These are phyloP conservation scores for Serendipita sp. DNA, from an alignment of 768 basidiomycete species.

Conservation along the genomic window DNA sequence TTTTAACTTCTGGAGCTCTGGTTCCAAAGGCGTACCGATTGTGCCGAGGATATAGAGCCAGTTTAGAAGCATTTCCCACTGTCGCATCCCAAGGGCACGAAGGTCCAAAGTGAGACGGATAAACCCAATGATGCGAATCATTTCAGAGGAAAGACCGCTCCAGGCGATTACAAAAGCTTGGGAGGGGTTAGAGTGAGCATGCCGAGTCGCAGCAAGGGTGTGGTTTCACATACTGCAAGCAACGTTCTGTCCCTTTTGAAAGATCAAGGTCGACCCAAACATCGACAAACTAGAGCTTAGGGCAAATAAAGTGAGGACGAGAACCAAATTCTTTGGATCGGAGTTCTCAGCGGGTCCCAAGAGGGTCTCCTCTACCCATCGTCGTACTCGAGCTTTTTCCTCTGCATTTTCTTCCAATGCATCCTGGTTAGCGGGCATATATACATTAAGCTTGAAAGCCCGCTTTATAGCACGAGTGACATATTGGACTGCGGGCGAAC, in stretches of 20 bases:
- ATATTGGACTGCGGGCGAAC: neutral
- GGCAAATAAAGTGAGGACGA: neutral
- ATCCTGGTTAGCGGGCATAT: neutral
- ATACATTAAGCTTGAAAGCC: neutral
- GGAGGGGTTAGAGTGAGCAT: neutral
- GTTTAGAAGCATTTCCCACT: constrained; percentile 20
- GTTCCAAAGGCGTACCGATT: constrained; percentile 20
- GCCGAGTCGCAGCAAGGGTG: neutral
- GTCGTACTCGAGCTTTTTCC: neutral
- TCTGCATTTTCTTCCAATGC: neutral
- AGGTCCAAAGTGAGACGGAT: constrained; percentile 23
- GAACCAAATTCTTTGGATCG: neutral
- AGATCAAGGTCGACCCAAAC: neutral
- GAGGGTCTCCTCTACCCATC: neutral
- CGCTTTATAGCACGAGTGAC: neutral
- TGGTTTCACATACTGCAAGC: neutral
- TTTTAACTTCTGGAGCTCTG: neutral
- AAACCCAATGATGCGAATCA: constrained; percentile 25
- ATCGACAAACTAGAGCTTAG: neutral
- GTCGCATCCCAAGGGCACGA: constrained; percentile 16
- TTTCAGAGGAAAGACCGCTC: constrained; percentile 27
- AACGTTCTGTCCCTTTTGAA: neutral
- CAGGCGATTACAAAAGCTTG: constrained; percentile 30
- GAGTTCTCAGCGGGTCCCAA: neutral
- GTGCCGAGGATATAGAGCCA: constrained; percentile 20